Conservation (phyloP, 2,329 filamentous ascomycete genomes). For the Colletotrichum lupini region DNA sequence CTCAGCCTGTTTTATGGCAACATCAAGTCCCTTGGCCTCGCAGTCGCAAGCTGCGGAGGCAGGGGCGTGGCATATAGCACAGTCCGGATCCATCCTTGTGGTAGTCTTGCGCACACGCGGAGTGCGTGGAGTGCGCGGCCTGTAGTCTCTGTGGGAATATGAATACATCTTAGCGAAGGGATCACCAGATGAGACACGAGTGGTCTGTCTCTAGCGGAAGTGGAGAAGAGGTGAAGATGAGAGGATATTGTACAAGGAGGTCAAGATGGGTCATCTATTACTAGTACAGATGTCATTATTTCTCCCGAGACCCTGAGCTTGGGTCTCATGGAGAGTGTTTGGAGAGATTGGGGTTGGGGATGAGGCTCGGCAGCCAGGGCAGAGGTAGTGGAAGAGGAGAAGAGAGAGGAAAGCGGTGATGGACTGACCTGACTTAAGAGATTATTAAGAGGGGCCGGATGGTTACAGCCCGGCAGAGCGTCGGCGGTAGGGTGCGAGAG, state of each 20-base stretch:
- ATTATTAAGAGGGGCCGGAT: slow-evolving; percentile 29
- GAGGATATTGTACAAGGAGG: slow-evolving; percentile 46
- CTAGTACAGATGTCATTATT: slow-evolving; percentile 38
- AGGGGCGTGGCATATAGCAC: slow-evolving; percentile 73
- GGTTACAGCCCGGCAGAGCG: slow-evolving; percentile 13
- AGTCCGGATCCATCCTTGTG: slow-evolving; percentile 76
- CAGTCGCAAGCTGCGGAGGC: slow-evolving; percentile 71
- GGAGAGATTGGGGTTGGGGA: slow-evolving; percentile 34
- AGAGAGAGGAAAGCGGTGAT: slow-evolving; percentile 35
- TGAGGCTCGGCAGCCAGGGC: slow-evolving; percentile 36
- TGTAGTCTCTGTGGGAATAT: slow-evolving; percentile 52
- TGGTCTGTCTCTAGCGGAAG: slow-evolving; percentile 23
- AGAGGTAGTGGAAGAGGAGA: slow-evolving; percentile 37
- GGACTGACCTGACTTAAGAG: slow-evolving; percentile 39
- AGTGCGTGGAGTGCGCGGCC: slow-evolving; percentile 35
- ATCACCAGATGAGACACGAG: slow-evolving; percentile 39
- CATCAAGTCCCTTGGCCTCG: slow-evolving; percentile 73
- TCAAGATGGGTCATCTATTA: slow-evolving; percentile 37
- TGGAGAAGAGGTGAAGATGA: background rate
- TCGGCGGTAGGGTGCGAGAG: slow-evolving; percentile 21
- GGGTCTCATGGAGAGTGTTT: slow-evolving; percentile 47
- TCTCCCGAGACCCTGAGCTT: slow-evolving; percentile 46
- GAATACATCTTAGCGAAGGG: slow-evolving; percentile 61
- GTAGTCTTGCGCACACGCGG: slow-evolving; percentile 53
- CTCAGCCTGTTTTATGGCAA: slow-evolving; percentile 72